Conservation (phyloP, 805 yeast genomes). For the Candida sanyiensis region DNA sequence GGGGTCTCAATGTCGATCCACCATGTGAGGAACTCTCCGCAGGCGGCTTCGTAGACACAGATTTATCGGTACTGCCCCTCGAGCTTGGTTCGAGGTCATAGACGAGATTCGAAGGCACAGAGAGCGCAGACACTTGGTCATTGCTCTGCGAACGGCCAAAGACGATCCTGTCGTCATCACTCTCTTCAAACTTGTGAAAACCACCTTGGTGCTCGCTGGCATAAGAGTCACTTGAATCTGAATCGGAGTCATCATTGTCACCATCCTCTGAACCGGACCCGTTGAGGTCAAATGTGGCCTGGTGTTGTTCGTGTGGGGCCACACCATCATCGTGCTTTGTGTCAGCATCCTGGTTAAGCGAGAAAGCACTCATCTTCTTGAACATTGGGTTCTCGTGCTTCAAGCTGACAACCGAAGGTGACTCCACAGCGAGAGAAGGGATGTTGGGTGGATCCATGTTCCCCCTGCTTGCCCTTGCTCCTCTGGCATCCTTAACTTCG, state of each 20-base stretch:
- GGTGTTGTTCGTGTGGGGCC: slow-evolving; percentile 20
- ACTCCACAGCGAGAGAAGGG: background rate
- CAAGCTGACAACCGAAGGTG: too few relatives aligned
- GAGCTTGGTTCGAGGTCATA: slow-evolving; percentile 8
- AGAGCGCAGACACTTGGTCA: slow-evolving; percentile 11
- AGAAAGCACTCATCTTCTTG: slow-evolving; percentile 17
- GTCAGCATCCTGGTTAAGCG: slow-evolving; percentile 15
- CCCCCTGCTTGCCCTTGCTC: slow-evolving; percentile 3
- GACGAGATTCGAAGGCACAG: slow-evolving; percentile 15
- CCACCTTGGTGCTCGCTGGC: slow-evolving; percentile 8
- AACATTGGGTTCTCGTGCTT: too few relatives aligned
- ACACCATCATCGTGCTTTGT: slow-evolving; percentile 14
- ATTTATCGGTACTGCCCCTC: too few relatives aligned
- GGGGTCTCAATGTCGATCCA: background rate
- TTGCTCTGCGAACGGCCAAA: slow-evolving; percentile 11
- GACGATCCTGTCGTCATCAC: slow-evolving; percentile 7
- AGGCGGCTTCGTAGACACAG: too few relatives aligned
- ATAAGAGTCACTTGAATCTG: background rate
- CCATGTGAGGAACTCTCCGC: too few relatives aligned
- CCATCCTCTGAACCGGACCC: slow-evolving; percentile 9
- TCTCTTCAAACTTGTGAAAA: slow-evolving; percentile 7
- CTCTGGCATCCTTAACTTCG: slow-evolving; percentile 17
- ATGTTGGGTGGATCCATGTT: slow-evolving; percentile 7
- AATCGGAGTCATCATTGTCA: slow-evolving; percentile 8
- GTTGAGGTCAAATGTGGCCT: slow-evolving; percentile 8